Evolutionary conservation across 1,284 basidiomycete species (phyloP), one percentile per base, ranked within the genome.

Genomic region (Wolfiporia cocos): DNA sequence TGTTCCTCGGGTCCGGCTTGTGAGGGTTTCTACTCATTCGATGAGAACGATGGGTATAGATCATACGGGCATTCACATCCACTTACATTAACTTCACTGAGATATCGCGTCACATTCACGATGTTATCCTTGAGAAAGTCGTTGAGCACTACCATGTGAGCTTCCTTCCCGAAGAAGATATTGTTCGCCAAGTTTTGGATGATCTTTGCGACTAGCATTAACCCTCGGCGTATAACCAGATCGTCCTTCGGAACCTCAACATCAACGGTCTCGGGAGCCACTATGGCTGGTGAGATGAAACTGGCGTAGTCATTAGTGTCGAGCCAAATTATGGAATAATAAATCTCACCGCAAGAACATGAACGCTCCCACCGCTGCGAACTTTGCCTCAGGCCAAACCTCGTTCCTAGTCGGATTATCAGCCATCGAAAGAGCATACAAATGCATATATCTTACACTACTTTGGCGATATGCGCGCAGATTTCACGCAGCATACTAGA

Each of bases 101-200:
- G 65, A 67, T 87, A 95, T 36, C 82, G 76, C 2, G 88, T 90
- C 31, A 95, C 82, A 39, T 79, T 82, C 21, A 80, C 70, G 45
- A 92, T 90, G 50, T 92, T 89, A 17, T 72, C 74, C 42, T 76
- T 70, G 37, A 94, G 64, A 64, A 92, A 92, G 11, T 75, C 70
- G 59, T 94, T 94, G 42, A 94, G 62, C 18, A 76, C 72, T 35
- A 80, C 79, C 86, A 93, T 91, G 54, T 91, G 83, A 3, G 80
- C 76, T 56, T 94, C 92, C 59, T 90, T 89, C 22, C 86, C 89
- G 52, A 94, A 94, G 52, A 89, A 79, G 30, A 94, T 86, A 52
- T 95, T 94, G 66, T 95, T 96, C 11, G 91, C 90, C 24, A 95
- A 66, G 57, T 92, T 93, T 63, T 95, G 91, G 37, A 94, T 84